A percentile compares a stretch with the other conserved stretches of the same genome.
phyloP scores from a whole-genome alignment of 179 eudicot species.

The Actinidia polygama region DNA sequence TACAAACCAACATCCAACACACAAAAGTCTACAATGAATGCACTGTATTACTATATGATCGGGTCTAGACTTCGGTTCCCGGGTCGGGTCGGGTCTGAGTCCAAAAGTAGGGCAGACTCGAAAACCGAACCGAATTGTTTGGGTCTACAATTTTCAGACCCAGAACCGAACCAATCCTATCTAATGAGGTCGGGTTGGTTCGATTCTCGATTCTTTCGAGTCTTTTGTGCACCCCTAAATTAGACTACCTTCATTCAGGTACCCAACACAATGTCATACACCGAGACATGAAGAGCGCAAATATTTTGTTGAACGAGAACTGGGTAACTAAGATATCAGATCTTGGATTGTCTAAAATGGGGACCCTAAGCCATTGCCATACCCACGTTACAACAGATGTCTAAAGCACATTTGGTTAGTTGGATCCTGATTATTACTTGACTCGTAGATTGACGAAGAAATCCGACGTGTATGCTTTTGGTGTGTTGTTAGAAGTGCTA shows the following conservation, averaged over 20 bases:
- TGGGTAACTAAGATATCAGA: not conserved
- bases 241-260: not conserved
- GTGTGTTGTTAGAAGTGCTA: not conserved
- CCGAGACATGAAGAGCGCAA: not conserved
- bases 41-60: no score
- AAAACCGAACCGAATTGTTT: no score
- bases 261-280: not conserved
- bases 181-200: no score
- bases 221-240: not conserved
- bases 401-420: not conserved
- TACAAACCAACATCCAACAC: no score
- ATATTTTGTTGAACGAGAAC: not conserved
- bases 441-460: not conserved
- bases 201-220: no score
- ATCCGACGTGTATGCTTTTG: not conserved
- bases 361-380: not conserved
- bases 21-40: no score
- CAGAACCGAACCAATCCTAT: no score
- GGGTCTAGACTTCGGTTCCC: no score
- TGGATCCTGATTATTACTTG: not conserved
- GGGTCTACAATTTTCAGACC: no score
- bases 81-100: no score
- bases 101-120: no score
- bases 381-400: not conserved
- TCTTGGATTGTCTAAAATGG: not conserved